These are phyloP conservation scores for Cutaneotrichosporon sp. DNA, from an alignment of 1,284 basidiomycete species.

Conservation along the genomic window DNA sequence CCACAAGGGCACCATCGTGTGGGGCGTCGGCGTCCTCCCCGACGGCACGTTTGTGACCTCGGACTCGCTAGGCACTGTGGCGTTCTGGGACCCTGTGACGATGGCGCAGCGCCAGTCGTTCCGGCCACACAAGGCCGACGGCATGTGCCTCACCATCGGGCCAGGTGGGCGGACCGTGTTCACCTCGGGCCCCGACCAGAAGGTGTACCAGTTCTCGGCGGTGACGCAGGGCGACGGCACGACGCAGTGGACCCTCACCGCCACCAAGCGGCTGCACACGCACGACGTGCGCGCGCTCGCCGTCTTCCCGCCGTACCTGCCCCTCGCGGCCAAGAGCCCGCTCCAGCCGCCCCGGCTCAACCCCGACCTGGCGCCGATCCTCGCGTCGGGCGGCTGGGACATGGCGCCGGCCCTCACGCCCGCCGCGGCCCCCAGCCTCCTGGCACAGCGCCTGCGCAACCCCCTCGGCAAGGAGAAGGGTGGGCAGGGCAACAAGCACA, in stretches of 20 bases:
- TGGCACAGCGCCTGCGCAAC: slow-evolving; percentile 55
- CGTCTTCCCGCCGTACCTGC: slow-evolving; percentile 80
- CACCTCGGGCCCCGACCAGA: slow-evolving; percentile 95
- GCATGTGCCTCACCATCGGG: slow-evolving; percentile 80
- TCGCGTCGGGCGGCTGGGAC: slow-evolving; percentile 91
- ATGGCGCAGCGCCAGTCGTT: slow-evolving; percentile 87
- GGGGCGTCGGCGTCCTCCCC: slow-evolving; percentile 84
- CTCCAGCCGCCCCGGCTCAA: slow-evolving; percentile 58
- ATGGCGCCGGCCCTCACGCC: slow-evolving; percentile 84
- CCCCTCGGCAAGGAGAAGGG: slow-evolving; percentile 58
- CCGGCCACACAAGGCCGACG: slow-evolving; percentile 86
- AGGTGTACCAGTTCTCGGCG: slow-evolving; percentile 78
- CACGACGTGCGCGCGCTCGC: slow-evolving; percentile 92
- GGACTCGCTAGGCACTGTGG: slow-evolving; percentile 92
- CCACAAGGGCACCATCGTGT: slow-evolving; percentile 88
- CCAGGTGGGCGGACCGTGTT: slow-evolving; percentile 83
- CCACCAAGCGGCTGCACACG: slow-evolving; percentile 81
- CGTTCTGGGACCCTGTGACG: slow-evolving; percentile 91
- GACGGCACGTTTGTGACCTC: slow-evolving; percentile 93
- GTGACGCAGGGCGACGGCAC: slow-evolving; percentile 59
- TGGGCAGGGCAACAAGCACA: slow-evolving; percentile 55
- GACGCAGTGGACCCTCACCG: slow-evolving; percentile 77
- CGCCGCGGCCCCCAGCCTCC: slow-evolving; percentile 51
- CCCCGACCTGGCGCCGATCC: slow-evolving; percentile 71
- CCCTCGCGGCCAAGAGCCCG: slow-evolving; percentile 52